These are phyloP conservation scores for Durusdinium trenchii DNA, from an alignment of 73 alveolate species.

Conservation along the genomic window DNA sequence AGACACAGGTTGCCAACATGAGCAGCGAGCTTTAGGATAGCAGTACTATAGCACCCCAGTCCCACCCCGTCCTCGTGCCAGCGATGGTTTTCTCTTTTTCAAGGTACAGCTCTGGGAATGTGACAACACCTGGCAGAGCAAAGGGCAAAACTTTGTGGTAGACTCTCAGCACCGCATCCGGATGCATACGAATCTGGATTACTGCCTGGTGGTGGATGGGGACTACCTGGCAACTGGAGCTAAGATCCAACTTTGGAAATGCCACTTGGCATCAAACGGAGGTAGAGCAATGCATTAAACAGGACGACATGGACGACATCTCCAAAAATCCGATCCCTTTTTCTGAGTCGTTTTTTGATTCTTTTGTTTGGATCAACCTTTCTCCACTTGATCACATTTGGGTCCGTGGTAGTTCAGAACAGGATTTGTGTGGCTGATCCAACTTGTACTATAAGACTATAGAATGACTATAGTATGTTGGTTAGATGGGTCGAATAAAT, in stretches of 20 bases:
- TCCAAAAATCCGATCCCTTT: no score
- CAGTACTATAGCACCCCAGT: background rate
- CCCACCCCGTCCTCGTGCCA: background rate
- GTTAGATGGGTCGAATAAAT: no score
- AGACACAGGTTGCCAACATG: background rate
- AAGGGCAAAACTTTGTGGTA: conserved; percentile 35
- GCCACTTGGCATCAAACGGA: background rate
- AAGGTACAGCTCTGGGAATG: conserved; percentile 49
- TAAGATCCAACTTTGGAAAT: conserved; percentile 51
- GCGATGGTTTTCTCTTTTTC: background rate
- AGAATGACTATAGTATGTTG: no score
- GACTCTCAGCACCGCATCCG: conserved; percentile 1
- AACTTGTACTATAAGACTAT: no score
- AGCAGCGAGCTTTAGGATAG: background rate
- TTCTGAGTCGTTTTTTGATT: no score
- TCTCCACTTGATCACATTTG: no score
- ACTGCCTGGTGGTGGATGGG: conserved; percentile 38
- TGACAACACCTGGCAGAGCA: conserved; percentile 6
- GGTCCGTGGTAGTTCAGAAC: no score
- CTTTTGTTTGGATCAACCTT: no score
- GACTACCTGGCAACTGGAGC: conserved; percentile 13
- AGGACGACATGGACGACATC: no score
- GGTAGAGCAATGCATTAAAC: no score
- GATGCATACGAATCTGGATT: background rate
- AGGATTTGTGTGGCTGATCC: no score